A percentile compares a stretch with the other conserved stretches of the same genome.
Evolutionary conservation across 1,284 basidiomycete species (phyloP).

Genomic region (Ganoderma multipileum): DNA sequence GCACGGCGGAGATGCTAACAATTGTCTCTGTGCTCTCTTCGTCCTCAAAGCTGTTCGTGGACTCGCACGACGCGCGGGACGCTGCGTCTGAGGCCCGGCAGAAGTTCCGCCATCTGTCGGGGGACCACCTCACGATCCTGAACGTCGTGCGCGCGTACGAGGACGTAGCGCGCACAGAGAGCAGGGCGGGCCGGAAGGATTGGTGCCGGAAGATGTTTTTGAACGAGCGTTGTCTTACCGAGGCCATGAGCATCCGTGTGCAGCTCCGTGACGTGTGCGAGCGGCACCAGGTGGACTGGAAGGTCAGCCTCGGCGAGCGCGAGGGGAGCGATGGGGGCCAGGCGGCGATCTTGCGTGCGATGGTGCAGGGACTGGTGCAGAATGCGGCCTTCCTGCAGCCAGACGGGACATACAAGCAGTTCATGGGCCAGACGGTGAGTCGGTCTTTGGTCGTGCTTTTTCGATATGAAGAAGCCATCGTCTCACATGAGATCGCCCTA

Average conservation of each 20-base stretch:
- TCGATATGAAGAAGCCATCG: not conserved
- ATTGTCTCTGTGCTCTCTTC: conserved; percentile 84
- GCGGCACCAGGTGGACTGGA: conserved; percentile 67
- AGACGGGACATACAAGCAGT: conserved; percentile 86
- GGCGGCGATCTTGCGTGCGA: conserved; percentile 61
- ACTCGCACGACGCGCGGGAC: conserved; percentile 76
- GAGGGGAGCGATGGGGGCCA: conserved; percentile 47
- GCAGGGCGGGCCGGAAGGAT: conserved; percentile 58
- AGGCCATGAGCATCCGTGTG: conserved; percentile 82
- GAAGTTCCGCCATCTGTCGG: conserved; percentile 85
- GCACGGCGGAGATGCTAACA: conserved; percentile 77
- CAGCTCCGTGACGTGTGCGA: conserved; percentile 81
- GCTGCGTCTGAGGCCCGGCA: conserved; percentile 69
- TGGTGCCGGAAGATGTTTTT: conserved; percentile 90
- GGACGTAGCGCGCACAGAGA: conserved; percentile 55
- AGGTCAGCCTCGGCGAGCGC: conserved; percentile 60
- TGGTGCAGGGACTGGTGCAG: conserved; percentile 79
- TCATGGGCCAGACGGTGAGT: conserved; percentile 79
- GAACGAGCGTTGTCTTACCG: conserved; percentile 86
- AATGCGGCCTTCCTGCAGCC: conserved; percentile 86
- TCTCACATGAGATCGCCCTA: not conserved
- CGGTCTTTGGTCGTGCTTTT: not conserved
- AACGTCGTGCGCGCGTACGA: conserved; percentile 87
- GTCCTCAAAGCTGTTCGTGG: conserved; percentile 78
- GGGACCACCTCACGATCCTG: conserved; percentile 91